A percentile compares a stretch with the other conserved stretches of the same genome.
phyloP scores from a whole-genome alignment of 2,329 filamentous ascomycete species.

The Orbilia brochopaga region DNA sequence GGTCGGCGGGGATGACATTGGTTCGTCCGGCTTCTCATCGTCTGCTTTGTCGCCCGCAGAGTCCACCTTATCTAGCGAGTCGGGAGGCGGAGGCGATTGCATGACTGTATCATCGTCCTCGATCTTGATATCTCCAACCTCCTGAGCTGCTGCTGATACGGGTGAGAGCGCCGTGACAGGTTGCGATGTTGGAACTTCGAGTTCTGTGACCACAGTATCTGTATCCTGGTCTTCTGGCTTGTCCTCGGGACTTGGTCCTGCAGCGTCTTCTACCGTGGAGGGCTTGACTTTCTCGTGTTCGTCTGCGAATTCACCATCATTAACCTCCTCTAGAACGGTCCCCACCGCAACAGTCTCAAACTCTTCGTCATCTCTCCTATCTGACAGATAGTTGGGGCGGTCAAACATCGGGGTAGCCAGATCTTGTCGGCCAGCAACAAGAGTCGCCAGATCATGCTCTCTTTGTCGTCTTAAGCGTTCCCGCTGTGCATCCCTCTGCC shows the following conservation, averaged over 20 bases:
- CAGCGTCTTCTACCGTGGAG: conserved; percentile 49
- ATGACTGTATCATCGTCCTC: conserved; percentile 49
- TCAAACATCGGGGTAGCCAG: conserved; percentile 31
- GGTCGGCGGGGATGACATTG: conserved; percentile 41
- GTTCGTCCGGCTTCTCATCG: conserved; percentile 34
- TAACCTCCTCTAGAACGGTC: conserved; percentile 74
- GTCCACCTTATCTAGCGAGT: conserved; percentile 33
- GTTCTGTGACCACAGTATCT: conserved; percentile 41
- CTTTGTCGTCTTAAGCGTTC: conserved; percentile 79
- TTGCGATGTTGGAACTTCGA: conserved; percentile 42
- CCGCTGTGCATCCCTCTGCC: conserved; percentile 77
- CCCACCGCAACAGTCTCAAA: conserved; percentile 83
- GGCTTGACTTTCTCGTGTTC: conserved; percentile 52
- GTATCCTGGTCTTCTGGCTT: conserved; percentile 25
- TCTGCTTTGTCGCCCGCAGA: conserved; percentile 25
- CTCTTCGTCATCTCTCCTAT: conserved; percentile 73
- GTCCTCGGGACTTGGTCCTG: conserved; percentile 27
- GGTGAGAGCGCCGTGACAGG: conserved; percentile 38
- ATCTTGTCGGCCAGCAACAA: conserved; percentile 47
- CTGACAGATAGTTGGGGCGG: conserved; percentile 34
- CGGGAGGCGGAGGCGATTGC: conserved; percentile 40
- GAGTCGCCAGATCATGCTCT: conserved; percentile 58
- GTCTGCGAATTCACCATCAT: conserved; percentile 62
- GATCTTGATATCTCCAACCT: conserved; percentile 43
- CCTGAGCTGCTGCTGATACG: conserved; percentile 28